Evolutionary conservation across 2,329 filamentous ascomycete species (phyloP), one percentile per base, ranked within the genome.

Genomic region (Xylaria polymorpha): DNA sequence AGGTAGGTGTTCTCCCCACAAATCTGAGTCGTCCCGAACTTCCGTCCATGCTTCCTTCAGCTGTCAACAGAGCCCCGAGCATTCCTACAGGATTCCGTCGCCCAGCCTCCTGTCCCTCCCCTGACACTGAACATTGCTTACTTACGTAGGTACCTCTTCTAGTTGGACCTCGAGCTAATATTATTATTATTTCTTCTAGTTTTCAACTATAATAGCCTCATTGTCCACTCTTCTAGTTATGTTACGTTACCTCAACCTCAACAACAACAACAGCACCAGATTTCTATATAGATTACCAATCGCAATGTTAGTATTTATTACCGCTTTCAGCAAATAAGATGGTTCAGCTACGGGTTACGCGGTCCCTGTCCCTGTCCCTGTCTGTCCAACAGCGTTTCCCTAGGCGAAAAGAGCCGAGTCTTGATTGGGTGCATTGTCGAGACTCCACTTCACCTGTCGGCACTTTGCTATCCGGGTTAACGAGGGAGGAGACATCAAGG

Each of bases 251-350:
- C 46, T 37, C 15, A 35, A n/a, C n/a, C n/a, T n/a, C n/a, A n/a
- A n/a, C n/a, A n/a, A n/a, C n/a, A n/a, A 8, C 3, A 32, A 22
- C 20, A 25, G n/a, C 4, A 29, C 25, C 20, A 9, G n/a, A 56
- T 39, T 43, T 35, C 25, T 29, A 29, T 29, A 4, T 14, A 10
- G 1, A 39, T 39, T 50, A 57, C 37, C 10, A 25, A 53, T 20
- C 22, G 25, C 35, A 18, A 56, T 20, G n/a, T 29, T 44, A 12
- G 15, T 22, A 20, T 53, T 48, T 41, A 59, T 68, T 68, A 64
- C 66, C 41, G n/a, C 7, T 56, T 64, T 56, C 10, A 51, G 66
- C 63, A 68, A 68, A 68, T 25, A 56, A 68, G 35, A 63, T 67
- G n/a, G 39, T 55, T 14, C 6, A 55, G 44, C 60, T 46, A 46